Evolutionary conservation across 148 eudicot species (phyloP).

Genomic region (Cornus suecica): DNA sequence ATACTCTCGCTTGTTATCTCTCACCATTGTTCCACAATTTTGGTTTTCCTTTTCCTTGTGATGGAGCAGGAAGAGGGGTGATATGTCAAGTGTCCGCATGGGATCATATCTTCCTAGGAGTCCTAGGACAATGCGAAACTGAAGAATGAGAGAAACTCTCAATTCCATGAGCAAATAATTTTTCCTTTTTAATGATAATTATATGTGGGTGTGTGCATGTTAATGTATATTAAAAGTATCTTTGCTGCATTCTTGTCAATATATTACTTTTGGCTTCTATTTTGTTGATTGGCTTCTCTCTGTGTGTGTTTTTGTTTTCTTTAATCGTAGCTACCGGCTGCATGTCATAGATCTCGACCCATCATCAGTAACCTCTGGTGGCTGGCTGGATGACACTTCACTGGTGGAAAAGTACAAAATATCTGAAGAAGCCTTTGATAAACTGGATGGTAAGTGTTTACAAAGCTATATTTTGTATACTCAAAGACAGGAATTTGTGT

Average conservation of each 20-base stretch:
- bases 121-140: too few species aligned
- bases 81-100: too few species aligned
- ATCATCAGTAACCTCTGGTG: constrained; percentile 86
- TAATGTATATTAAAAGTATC: too few species aligned
- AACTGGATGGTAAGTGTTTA: constrained; percentile 59
- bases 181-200: too few species aligned
- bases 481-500: not conserved
- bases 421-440: constrained; percentile 80
- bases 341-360: constrained; percentile 92
- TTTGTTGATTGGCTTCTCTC: constrained; percentile 4
- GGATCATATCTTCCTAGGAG: too few species aligned
- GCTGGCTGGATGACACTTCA: constrained; percentile 95
- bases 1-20: not conserved
- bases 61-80: too few species aligned
- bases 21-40: not conserved
- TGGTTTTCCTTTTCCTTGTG: too few species aligned
- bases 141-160: too few species aligned
- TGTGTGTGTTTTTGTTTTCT: constrained; percentile 4
- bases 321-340: constrained; percentile 54
- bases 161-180: too few species aligned
- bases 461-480: constrained; percentile 6
- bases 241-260: not conserved
- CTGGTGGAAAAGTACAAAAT: constrained; percentile 86
- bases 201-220: too few species aligned
- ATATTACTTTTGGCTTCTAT: not conserved